Percentiles rank a stretch among this genome's conserved stretches.
These are phyloP conservation scores for Physcomitrellopsis africana DNA, from an alignment of 225 moss, liverwort and hornwort species.

Conservation along the genomic window DNA sequence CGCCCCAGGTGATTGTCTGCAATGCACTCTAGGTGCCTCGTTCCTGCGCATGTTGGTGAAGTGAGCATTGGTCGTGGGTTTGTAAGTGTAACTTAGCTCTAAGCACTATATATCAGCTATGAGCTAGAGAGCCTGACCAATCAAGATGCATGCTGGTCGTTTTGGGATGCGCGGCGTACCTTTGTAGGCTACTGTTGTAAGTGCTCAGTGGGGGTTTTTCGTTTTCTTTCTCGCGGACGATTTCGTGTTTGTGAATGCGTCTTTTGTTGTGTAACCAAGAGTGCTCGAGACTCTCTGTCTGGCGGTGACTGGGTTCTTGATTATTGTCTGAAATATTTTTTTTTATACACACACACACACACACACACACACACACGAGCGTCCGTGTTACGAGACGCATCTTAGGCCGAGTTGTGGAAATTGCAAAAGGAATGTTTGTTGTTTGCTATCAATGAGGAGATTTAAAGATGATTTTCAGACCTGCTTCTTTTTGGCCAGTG, in stretches of 20 bases:
- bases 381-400: neutral
- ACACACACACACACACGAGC: neutral
- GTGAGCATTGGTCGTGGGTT: neutral
- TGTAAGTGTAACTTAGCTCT: neutral
- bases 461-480: constrained; percentile 1
- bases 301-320: neutral
- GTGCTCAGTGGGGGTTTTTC: no score
- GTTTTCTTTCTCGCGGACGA: no score
- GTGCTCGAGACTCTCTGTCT: neutral
- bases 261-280: neutral
- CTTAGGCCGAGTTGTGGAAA: constrained; percentile 16
- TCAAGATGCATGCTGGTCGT: constrained; percentile 11
- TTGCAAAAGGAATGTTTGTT: constrained; percentile 10
- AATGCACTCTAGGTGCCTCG: constrained; percentile 8
- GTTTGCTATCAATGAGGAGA: neutral
- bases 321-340: neutral
- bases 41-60: neutral
- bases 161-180: neutral
- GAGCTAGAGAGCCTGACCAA: neutral
- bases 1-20: constrained; percentile 21
- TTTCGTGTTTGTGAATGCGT: neutral
- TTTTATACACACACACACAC: no score
- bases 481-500: neutral
- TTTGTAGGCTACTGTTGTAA: neutral
- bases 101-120: constrained; percentile 14